phyloP scores from a whole-genome alignment of 148 eudicot genomes.

The Linanthus parryae region DNA sequence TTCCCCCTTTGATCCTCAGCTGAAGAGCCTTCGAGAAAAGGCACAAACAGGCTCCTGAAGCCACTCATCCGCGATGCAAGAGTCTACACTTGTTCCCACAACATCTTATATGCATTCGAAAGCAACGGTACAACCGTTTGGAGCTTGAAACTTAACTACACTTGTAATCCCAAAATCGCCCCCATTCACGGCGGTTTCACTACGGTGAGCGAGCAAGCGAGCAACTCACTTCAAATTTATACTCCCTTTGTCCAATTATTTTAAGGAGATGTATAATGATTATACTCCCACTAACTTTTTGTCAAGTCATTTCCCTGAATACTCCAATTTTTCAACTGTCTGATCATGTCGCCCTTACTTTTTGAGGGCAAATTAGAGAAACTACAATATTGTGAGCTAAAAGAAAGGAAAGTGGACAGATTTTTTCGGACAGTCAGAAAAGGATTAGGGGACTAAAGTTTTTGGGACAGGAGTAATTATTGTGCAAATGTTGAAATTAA shows the following conservation, averaged over 20 bases:
- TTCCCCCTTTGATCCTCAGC: conserved; percentile 15
- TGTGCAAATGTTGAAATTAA: background rate
- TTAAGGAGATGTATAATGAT: background rate
- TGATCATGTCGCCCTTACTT: background rate
- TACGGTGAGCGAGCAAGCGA: too few species aligned
- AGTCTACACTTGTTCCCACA: conserved; percentile 59
- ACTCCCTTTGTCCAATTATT: background rate
- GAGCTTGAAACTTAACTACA: conserved; percentile 55
- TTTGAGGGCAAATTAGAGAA: too few species aligned
- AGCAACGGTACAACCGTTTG: conserved; percentile 72
- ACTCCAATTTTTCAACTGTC: background rate
- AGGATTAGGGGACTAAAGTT: too few species aligned
- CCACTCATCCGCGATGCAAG: conserved; percentile 55
- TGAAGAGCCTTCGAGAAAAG: conserved; percentile 25
- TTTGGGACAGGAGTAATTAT: too few species aligned
- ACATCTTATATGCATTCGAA: conserved; percentile 52
- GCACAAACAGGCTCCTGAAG: conserved; percentile 52
- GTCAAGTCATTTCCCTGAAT: background rate
- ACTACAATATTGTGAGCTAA: too few species aligned
- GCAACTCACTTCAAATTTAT: background rate
- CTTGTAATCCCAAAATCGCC: conserved; percentile 48
- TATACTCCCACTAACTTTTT: background rate
- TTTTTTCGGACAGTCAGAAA: too few species aligned
- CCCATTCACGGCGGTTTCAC: conserved; percentile 68
- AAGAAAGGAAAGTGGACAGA: too few species aligned